phyloP scores from a whole-genome alignment of 2,329 filamentous ascomycete species.

The Phialophora expanda region DNA sequence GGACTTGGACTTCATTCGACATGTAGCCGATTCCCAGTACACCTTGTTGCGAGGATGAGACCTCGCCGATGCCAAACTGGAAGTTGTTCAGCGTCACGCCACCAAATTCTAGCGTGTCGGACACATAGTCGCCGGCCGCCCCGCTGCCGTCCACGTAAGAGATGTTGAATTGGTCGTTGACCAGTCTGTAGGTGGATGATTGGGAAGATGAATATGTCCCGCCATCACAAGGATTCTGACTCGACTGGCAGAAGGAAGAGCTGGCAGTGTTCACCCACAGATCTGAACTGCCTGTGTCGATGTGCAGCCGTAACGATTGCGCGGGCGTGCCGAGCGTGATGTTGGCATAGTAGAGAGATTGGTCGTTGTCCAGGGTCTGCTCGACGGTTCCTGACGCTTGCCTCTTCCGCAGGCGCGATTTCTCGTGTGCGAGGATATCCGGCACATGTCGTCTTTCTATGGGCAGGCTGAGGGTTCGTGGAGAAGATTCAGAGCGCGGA shows the following conservation, averaged over 20 bases:
- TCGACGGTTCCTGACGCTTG: constrained; percentile 26
- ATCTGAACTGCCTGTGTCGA: constrained; percentile 69
- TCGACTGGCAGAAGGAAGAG: constrained; percentile 64
- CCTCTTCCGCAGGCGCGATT: constrained; percentile 30
- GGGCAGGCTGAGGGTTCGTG: constrained; percentile 32
- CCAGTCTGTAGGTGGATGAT: constrained; percentile 76
- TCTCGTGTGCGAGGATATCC: constrained; percentile 34
- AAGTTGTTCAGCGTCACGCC: constrained; percentile 56
- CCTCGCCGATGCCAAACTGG: constrained; percentile 66
- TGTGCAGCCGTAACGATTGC: constrained; percentile 61
- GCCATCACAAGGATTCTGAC: constrained; percentile 59
- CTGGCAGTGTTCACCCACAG: constrained; percentile 68
- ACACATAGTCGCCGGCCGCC: constrained; percentile 78
- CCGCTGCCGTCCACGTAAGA: constrained; percentile 82
- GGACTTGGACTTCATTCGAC: constrained; percentile 76
- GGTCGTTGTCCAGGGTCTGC: constrained; percentile 37
- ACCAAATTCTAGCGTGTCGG: constrained; percentile 66
- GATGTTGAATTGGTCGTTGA: constrained; percentile 82
- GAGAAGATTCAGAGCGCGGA: constrained; percentile 36
- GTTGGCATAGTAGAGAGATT: constrained; percentile 58
- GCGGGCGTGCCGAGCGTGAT: constrained; percentile 61
- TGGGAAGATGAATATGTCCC: constrained; percentile 72
- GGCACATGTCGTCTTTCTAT: constrained; percentile 32
- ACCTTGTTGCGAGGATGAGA: constrained; percentile 65
- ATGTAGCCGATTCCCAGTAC: constrained; percentile 86